Evolutionary conservation across 2,329 filamentous ascomycete genomes (phyloP), one percentile per base, ranked within the genome.

Genomic region (Cercospora sp.): DNA sequence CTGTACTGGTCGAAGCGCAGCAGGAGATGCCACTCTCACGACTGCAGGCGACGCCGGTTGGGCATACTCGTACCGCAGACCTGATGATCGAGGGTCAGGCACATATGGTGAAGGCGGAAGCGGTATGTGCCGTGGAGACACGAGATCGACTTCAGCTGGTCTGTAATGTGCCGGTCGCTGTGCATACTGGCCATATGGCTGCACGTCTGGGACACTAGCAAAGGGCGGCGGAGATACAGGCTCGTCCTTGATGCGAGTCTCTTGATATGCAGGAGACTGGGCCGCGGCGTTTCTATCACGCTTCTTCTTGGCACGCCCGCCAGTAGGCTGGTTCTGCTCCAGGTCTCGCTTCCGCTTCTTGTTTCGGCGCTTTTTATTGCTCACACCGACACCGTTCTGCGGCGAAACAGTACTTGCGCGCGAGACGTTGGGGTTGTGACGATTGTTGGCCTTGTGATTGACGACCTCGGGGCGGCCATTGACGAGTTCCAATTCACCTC

Each of bases 171-270:
- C 74, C 57, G 79, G 78, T 65, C 81, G 76, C 40, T 80, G 79
- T 64, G 80, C 79, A 60, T 80, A 78, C 6, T 63, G 65, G 18
- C 30, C 51, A 58, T 55, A 64, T 16, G 78, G 74, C 51, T 79
- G 79, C 30, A 72, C 68, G 60, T 82, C 79, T 42, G 79, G 68
- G 51, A 80, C 71, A 20, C 73, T 73, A 13, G 82, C 78, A 68
- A 89, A 85, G 1, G 85, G 84, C 51, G 86, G 86, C 20, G 88
- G 88, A 12, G 88, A 89, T 18, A 88, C 79, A 7, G 87, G 87
- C 74, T 90, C 88, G 72, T 87, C 84, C 75, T 89, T 90, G 75
- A 90, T 87, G 70, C 84, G 84, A 8, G 85, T 80, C 65, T 84
- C 84, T 30, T 68, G 69, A 30, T 75, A 67, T 7, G 65, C 69